phyloP scores from a whole-genome alignment of 108 stramenopile species.

The Epipyxis sp. region DNA sequence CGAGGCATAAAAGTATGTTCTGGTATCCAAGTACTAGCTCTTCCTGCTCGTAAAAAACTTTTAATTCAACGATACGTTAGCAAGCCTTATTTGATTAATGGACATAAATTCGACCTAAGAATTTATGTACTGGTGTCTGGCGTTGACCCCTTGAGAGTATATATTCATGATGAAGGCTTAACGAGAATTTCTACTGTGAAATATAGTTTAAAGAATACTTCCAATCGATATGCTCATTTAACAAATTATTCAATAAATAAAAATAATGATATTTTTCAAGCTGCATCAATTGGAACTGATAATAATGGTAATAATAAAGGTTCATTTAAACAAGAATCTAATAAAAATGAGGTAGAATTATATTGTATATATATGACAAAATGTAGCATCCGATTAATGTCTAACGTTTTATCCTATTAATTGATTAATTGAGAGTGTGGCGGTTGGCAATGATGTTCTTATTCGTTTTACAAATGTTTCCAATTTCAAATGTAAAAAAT shows the following conservation, averaged over 20 bases:
- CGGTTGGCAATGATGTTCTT: no score
- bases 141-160: conserved; percentile 36
- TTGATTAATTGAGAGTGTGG: no score
- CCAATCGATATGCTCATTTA: conserved; percentile 55
- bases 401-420: no score
- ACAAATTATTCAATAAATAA: conserved; percentile 69
- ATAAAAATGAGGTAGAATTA: no score
- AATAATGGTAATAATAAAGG: conserved; percentile 3
- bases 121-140: conserved; percentile 37
- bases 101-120: conserved; percentile 26
- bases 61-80: conserved; percentile 36
- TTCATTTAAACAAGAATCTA: conserved; percentile 2
- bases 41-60: conserved; percentile 32
- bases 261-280: conserved; percentile 36
- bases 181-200: conserved; percentile 38
- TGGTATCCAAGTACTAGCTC: background rate
- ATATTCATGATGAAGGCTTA: conserved; percentile 43
- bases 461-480: no score
- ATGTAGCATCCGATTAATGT: no score
- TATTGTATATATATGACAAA: no score
- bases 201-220: conserved; percentile 47
- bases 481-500: no score
- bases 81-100: conserved; percentile 31
- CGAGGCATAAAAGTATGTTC: conserved; percentile 53
- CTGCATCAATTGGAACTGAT: conserved; percentile 1